Base-by-base conservation (phyloP, 768 basidiomycete genomes). In the Punctularia strigosozonata region DNA sequence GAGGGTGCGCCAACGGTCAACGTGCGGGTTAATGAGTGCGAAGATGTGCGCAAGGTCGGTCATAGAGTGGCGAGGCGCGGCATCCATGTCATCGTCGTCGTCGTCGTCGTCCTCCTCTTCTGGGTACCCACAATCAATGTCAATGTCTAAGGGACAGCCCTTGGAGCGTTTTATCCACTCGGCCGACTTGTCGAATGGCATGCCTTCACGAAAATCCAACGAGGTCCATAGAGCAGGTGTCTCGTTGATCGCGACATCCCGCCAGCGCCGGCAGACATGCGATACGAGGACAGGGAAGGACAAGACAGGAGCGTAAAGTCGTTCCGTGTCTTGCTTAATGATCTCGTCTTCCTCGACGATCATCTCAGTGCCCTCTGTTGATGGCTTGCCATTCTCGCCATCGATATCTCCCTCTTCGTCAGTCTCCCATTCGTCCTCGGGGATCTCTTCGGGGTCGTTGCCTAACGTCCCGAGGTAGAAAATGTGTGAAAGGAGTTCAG, bases 211-310 rank as follows among this genome's bases (percentile, higher is more conserved):
- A 31, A 70, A 71, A 3, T 54, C 47, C 28, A 81, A 58, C 22
- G 42, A 54, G 8, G 69, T 70, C 79, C 79, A 82, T 14, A 81
- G 62, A 6, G 60, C 57, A 1, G 75, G 71, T 0, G 69, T 70
- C 22, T 66, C 65, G n/a, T n/a, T n/a, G 21, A 80, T 39, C 3
- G 75, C 69, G 2, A 66, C 46, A 25, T 56, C 57, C 35, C 77
- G 72, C 78, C 78, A 80, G 41, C 66, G 71, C 19, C 48, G 57
- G 52, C 77, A 80, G 7, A 79, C 69, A 46, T 77, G 77, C 14
- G 77, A 77, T 12, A 68, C 73, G 46, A 75, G 58, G 21, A 76
- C 57, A 45, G 69, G 66, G 50, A 76, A 77, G n/a, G n/a, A n/a
- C n/a, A n/a, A n/a, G n/a, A n/a, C n/a, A n/a, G n/a, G n/a, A n/a